These are phyloP conservation scores for Russula lepida DNA, from an alignment of 768 basidiomycete species.

Conservation along the genomic window DNA sequence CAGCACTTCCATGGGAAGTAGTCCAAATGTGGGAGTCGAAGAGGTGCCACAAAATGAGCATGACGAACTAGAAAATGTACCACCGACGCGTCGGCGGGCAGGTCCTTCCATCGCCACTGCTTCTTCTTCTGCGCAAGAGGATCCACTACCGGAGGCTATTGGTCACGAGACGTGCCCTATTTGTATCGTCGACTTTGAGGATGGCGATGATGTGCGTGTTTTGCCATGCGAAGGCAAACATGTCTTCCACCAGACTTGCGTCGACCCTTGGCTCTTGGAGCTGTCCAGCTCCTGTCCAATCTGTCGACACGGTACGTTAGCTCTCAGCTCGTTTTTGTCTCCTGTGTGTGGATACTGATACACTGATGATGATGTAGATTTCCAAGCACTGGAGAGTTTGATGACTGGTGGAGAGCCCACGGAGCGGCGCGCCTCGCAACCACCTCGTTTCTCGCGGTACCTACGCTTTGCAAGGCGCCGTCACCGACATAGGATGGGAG, in stretches of 20 bases:
- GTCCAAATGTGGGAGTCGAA: background rate
- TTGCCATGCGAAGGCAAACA: slow-evolving; percentile 90
- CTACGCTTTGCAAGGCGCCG: slow-evolving; percentile 27
- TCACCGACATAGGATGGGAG: slow-evolving; percentile 19
- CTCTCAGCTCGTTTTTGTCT: background rate
- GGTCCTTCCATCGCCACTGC: slow-evolving; percentile 19
- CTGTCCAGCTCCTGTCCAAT: slow-evolving; percentile 87
- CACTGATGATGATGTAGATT: slow-evolving; percentile 25
- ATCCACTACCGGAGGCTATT: slow-evolving; percentile 54
- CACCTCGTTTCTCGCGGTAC: slow-evolving; percentile 29
- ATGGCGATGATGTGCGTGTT: slow-evolving; percentile 85
- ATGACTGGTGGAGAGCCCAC: slow-evolving; percentile 19
- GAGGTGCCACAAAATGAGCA: background rate
- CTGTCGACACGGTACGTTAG: slow-evolving; percentile 70
- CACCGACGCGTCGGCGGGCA: slow-evolving; percentile 15
- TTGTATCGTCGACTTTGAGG: slow-evolving; percentile 89
- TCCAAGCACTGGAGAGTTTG: slow-evolving; percentile 31
- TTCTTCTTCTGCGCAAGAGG: slow-evolving; percentile 25
- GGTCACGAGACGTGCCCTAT: slow-evolving; percentile 89
- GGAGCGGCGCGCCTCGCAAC: slow-evolving; percentile 22
- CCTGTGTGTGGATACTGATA: background rate
- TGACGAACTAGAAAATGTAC: slow-evolving; percentile 6
- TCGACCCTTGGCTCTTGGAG: slow-evolving; percentile 89
- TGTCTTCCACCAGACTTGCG: slow-evolving; percentile 81
- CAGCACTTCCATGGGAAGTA: background rate